Conservation (phyloP, 257 asterid species). For the Solanum peruvianum region DNA sequence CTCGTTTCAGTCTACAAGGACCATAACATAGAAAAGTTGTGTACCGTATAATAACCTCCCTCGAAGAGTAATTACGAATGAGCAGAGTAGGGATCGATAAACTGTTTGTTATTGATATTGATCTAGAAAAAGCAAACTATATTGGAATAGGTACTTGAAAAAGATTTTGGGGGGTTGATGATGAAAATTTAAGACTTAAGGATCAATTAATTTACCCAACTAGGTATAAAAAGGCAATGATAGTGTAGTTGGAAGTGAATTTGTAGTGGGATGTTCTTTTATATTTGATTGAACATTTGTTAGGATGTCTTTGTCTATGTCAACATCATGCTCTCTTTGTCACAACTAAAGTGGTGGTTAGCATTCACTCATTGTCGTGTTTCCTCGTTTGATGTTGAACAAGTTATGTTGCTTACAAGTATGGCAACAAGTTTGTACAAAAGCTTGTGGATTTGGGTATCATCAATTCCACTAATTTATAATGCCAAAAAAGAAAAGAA, state of each 20-base stretch:
- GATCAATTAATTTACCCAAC: not conserved
- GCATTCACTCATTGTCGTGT: not conserved
- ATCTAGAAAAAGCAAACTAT: not conserved
- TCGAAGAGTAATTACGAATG: not conserved
- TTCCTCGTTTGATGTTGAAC: not conserved
- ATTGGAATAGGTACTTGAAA: not conserved
- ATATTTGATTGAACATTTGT: not conserved
- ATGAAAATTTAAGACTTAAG: not conserved
- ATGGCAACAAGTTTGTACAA: not conserved
- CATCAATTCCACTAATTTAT: not conserved
- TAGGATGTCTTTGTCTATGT: not conserved
- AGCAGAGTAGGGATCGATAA: not conserved
- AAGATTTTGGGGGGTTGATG: not conserved
- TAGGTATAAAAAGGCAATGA: not conserved
- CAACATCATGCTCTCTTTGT: not conserved
- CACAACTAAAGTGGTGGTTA: not conserved
- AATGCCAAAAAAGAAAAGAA: not conserved
- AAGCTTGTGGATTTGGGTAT: not conserved
- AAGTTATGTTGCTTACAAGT: not conserved
- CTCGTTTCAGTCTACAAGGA: not conserved
- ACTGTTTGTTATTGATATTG: not conserved
- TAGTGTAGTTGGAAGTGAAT: not conserved
- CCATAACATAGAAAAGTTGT: not conserved
- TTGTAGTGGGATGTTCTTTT: not conserved
- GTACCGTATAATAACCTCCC: not conserved